Evolutionary conservation across 352 stramenopile genomes (phyloP).

Genomic region (Plasmopara halstedii): DNA sequence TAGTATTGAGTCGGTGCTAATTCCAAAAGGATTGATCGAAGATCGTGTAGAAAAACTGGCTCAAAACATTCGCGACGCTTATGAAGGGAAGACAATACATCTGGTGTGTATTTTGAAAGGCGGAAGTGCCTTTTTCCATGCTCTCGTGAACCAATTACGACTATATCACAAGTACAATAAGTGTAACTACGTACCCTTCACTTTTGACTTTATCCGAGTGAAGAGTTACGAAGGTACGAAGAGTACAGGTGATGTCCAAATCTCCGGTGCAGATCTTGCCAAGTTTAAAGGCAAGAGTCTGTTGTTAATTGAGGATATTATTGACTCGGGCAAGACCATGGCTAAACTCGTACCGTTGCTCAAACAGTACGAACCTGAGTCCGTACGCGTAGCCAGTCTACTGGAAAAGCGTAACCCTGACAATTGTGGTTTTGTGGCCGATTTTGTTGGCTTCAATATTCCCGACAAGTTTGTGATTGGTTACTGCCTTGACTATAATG

Average conservation of each 20-base stretch:
- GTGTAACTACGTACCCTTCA: conserved; percentile 87
- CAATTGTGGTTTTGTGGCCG: conserved; percentile 85
- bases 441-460: conserved; percentile 96
- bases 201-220: conserved; percentile 92
- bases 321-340: conserved; percentile 96
- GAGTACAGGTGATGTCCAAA: conserved; percentile 88
- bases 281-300: conserved; percentile 89
- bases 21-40: conserved; percentile 84
- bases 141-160: conserved; percentile 77
- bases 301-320: conserved; percentile 96
- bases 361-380: conserved; percentile 65
- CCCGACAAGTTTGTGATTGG: conserved; percentile 94
- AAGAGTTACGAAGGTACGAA: conserved; percentile 92
- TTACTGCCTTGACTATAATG: conserved; percentile 97
- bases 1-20: conserved; percentile 79
- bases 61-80: conserved; percentile 86
- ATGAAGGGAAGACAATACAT: conserved; percentile 86
- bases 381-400: conserved; percentile 86
- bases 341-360: conserved; percentile 86
- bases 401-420: conserved; percentile 91
- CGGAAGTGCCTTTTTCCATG: conserved; percentile 85
- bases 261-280: conserved; percentile 75
- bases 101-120: conserved; percentile 91
- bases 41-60: conserved; percentile 90
- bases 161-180: conserved; percentile 86